Percentiles rank a stretch among this genome's conserved stretches.
These are phyloP conservation scores for Trametes hirsuta DNA, from an alignment of 1,284 basidiomycete species.

Conservation along the genomic window DNA sequence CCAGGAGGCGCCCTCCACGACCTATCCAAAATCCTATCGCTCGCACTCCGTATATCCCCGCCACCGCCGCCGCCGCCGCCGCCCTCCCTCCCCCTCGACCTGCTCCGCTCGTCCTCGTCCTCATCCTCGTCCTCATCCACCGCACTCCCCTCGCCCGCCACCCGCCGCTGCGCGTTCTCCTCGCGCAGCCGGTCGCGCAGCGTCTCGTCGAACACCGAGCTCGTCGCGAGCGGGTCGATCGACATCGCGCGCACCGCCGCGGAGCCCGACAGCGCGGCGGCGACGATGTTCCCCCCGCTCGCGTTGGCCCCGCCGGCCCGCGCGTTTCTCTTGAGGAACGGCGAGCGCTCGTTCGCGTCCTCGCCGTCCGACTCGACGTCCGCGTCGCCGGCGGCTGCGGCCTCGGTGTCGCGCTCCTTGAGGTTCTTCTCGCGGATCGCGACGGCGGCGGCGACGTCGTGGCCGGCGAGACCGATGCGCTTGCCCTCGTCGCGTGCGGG, in stretches of 20 bases:
- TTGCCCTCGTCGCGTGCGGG: constrained; percentile 80
- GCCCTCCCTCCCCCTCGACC: constrained; percentile 41
- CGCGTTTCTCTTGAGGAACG: constrained; percentile 38
- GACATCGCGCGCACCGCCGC: constrained; percentile 52
- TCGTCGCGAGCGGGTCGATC: constrained; percentile 85
- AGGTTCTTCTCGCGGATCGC: constrained; percentile 83
- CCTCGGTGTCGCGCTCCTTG: constrained; percentile 47
- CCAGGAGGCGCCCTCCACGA: constrained; percentile 85
- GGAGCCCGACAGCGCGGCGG: constrained; percentile 26
- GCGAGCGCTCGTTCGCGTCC: constrained; percentile 46
- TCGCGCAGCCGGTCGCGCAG: constrained; percentile 64
- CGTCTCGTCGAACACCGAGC: constrained; percentile 80
- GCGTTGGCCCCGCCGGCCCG: constrained; percentile 15
- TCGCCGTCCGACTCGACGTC: constrained; percentile 36
- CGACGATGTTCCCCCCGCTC: constrained; percentile 2
- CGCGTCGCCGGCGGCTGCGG: constrained; percentile 25
- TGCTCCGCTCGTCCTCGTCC: constrained; percentile 39
- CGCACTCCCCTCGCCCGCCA: constrained; percentile 13
- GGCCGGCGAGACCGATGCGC: constrained; percentile 73
- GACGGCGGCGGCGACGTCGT: constrained; percentile 77
- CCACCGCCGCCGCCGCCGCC: constrained; percentile 40
- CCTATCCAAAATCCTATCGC: constrained; percentile 65
- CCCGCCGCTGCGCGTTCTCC: constrained; percentile 31
- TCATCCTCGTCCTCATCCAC: constrained; percentile 33
- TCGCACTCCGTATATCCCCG: constrained; percentile 38